phyloP scores from a whole-genome alignment of 805 yeast genomes.

The Candida silvatica region DNA sequence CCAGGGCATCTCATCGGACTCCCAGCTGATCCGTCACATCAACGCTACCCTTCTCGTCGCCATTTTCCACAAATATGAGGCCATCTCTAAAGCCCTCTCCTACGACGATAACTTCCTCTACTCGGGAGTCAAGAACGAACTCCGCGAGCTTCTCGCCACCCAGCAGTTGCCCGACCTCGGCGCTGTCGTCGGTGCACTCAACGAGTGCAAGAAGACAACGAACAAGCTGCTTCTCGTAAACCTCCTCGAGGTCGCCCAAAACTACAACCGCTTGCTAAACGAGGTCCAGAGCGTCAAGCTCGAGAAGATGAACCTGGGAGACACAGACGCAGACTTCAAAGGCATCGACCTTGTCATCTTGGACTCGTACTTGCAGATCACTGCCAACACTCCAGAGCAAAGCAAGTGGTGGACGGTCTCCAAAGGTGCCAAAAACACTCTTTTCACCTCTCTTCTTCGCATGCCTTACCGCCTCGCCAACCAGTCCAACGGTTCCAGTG shows the following conservation, averaged over 20 bases:
- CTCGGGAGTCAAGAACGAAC: constrained; percentile 11
- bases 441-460: constrained; percentile 59
- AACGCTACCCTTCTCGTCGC: constrained; percentile 51
- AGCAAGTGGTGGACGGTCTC: constrained; percentile 74
- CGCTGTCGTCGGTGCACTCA: constrained; percentile 32
- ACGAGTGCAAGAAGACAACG: constrained; percentile 29
- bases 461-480: constrained; percentile 27
- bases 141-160: constrained; percentile 14
- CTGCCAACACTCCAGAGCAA: constrained; percentile 32
- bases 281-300: constrained; percentile 12
- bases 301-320: constrained; percentile 18
- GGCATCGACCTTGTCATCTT: constrained; percentile 51
- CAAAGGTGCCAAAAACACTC: constrained; percentile 37
- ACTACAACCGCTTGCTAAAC: constrained; percentile 14
- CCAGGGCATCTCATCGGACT: constrained; percentile 46
- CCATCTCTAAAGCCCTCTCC: constrained; percentile 22
- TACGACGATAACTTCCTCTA: constrained; percentile 10
- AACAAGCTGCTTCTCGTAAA: constrained; percentile 37
- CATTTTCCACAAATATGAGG: constrained; percentile 44
- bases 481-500: constrained; percentile 6
- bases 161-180: constrained; percentile 42
- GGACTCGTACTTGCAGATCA: constrained; percentile 54
- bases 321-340: constrained; percentile 23
- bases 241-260: constrained; percentile 29
- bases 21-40: constrained; percentile 50